Base-by-base conservation (phyloP, 305 asterid species). In the Coffea humblotiana region DNA sequence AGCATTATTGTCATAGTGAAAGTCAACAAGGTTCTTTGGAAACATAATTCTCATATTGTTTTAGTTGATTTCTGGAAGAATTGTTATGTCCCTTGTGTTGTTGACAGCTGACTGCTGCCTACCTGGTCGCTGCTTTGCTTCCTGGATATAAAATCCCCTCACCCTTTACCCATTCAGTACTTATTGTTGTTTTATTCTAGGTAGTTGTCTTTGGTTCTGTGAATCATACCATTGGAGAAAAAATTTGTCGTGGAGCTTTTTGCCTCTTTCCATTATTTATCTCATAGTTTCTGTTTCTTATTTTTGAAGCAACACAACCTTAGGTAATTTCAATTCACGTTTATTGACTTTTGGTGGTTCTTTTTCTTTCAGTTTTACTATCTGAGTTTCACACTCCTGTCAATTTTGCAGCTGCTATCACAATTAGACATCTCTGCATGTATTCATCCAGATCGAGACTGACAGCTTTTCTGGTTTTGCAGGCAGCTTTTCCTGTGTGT, bases 401-500 rank as follows among this genome's bases (percentile, higher is more conserved):
- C 67, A 78, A 10, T 37, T 10, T 5, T 27, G 21, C n/a, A 10
- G 76, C 60, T 32, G 47, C 77, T 27, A 29, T n/a, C 27, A 15
- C 13, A 1, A 16, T 29, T 32, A 6, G 16, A 52, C 19, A 19
- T 19, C 25, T 37, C 13, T 14, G 73, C 73, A 25, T 27, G 47
- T 15, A 47, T 27, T 71, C 21, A 45, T 71, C 78, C 47, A 11
- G 48, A 48, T 54, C 12, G 2, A 2, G 16, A 45, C 77, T 61
- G 54, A 70, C 15, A 2, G 40, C 4, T 71, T 16, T 60, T 58
- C 2, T 72, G 43, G 51, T 70, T 80, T 74, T 75, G 58, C 92
- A 92, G 97, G 97, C 89, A 92, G 77, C 86, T 92, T 45, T 90
- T 90, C 86, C 84, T 92, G 48, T 91, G 97, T 81, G 97, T 92